Base-by-base conservation (phyloP, 139 green algal genomes). In the Chlorella sorokiniana region DNA sequence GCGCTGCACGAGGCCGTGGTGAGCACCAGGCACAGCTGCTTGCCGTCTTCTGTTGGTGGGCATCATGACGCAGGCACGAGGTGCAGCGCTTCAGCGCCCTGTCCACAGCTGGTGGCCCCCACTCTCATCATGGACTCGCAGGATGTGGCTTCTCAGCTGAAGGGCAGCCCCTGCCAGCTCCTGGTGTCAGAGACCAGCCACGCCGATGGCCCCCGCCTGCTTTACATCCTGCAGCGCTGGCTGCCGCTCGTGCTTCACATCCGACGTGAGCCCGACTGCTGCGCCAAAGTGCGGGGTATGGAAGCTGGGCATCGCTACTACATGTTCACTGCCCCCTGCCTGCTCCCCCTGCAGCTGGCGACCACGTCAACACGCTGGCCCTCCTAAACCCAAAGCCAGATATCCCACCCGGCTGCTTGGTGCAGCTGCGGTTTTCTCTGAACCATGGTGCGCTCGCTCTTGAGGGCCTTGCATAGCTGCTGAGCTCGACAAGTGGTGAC, bases 201-300 rank as follows among this genome's bases (percentile, higher is more conserved):
- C 4, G 48, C 56, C 16, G 78, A 83, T 0, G 78, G 65, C 11
- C 78, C 65, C 9, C 65, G 78, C 65, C 67, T 54, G 35, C 64
- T 82, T 10, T 77, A 83, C 78, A 59, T 83, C 22, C 23, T 64
- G 27, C 78, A 83, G 38, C 65, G 78, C 64, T 83, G 78, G 78
- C 67, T 83, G 48, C 67, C 78, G 5, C 67, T 83, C 4, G 65
- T 69, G 51, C 65, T 83, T 31, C 45, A 71, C 44, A 82, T 82
- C 11, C 33, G 65, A 22, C 61, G 77, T 82, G 35, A 67, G 77
- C 35, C 64, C 20, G 38, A 7, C 38, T 35, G 29, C 37, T 54
- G 38, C 38, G 31, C 9, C 20, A 7, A 23, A 37, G n/a, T 11
- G 63, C 63, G 18, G 29, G 8, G 63, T 7, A 69, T 69, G 56